Percentiles rank a stretch among this genome's conserved stretches.
Conservation (phyloP, 148 eudicot species). For the Salicornia ramosissima region DNA sequence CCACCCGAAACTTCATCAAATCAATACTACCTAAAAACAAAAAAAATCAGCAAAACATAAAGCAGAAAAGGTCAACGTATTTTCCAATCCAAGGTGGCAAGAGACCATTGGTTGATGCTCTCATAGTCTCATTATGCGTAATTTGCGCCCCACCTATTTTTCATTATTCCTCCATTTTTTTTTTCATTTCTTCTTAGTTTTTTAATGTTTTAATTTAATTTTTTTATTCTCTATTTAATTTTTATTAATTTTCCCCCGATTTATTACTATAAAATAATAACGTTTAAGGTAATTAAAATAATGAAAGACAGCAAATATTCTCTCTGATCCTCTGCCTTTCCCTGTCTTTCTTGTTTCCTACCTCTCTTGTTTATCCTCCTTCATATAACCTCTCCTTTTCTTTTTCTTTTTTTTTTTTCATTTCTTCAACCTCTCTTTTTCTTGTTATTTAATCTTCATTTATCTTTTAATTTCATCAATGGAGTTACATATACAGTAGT, state of each 20-base stretch:
- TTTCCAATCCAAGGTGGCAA: conserved; percentile 9
- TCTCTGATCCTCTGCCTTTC: conserved; percentile 3
- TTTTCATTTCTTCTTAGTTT: not conserved
- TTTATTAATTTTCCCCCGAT: no score
- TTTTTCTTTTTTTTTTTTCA: not conserved
- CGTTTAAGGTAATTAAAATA: conserved; percentile 14
- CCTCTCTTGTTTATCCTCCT: conserved; percentile 12
- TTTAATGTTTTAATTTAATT: conserved; percentile 1
- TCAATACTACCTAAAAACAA: no score
- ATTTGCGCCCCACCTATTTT: conserved; percentile 18
- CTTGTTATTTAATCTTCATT: not conserved
- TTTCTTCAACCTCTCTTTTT: not conserved
- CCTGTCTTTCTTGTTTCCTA: conserved; percentile 14
- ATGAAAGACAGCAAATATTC: conserved; percentile 27
- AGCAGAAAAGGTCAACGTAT: conserved; percentile 11
- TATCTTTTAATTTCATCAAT: conserved; percentile 17
- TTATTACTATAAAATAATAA: not conserved
- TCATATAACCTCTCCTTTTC: conserved; percentile 14
- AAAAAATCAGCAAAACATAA: not conserved
- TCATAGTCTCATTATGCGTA: no score
- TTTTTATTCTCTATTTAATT: no score
- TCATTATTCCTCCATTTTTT: not conserved
- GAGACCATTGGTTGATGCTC: conserved; percentile 7
- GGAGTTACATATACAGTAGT: conserved; percentile 18
- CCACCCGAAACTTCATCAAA: no score